A percentile compares a stretch with the other conserved stretches of the same genome.
Evolutionary conservation across 2,329 filamentous ascomycete species (phyloP).

Genomic region (Aspergillus quadricinctus): DNA sequence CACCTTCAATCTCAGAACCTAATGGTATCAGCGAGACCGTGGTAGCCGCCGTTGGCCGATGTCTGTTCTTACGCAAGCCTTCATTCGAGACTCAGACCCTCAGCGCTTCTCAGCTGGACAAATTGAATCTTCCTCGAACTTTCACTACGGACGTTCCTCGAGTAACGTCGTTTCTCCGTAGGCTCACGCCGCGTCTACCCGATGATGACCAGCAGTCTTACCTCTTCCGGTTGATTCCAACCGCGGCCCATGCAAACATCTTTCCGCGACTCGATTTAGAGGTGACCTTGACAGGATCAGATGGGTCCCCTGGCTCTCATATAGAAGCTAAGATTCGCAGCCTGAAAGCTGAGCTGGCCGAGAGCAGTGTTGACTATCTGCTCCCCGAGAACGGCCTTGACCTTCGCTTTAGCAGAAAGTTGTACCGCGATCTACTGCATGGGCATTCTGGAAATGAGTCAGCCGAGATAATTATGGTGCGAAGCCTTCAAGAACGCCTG

Average conservation of each 20-base stretch:
- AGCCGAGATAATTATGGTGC: slow-evolving; percentile 11
- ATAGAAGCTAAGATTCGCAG: slow-evolving; percentile 21
- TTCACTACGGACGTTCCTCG: slow-evolving; percentile 34
- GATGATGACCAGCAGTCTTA: slow-evolving; percentile 15
- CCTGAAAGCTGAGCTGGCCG: slow-evolving; percentile 26
- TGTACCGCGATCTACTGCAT: slow-evolving; percentile 26
- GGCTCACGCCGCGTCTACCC: slow-evolving; percentile 15
- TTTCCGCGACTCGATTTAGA: slow-evolving; percentile 35
- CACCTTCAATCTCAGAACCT: not conserved
- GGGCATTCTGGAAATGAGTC: slow-evolving; percentile 1
- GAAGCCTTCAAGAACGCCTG: slow-evolving; percentile 20
- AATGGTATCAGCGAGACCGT: slow-evolving; percentile 25
- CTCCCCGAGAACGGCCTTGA: slow-evolving; percentile 37
- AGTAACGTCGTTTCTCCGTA: slow-evolving; percentile 28
- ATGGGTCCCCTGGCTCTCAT: not conserved
- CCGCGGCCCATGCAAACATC: slow-evolving; percentile 14
- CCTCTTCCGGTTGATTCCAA: slow-evolving; percentile 33
- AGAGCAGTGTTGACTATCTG: slow-evolving; percentile 34
- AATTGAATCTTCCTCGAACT: slow-evolving; percentile 24
- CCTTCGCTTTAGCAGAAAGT: slow-evolving; percentile 35
- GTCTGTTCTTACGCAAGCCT: slow-evolving; percentile 31
- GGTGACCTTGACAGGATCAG: slow-evolving; percentile 9
- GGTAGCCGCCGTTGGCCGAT: slow-evolving; percentile 36
- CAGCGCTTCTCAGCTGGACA: slow-evolving; percentile 29
- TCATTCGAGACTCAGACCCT: slow-evolving; percentile 15